A percentile compares a stretch with the other conserved stretches of the same genome.
These are phyloP conservation scores for Tolypocladium endophyticum DNA, from an alignment of 2,329 filamentous ascomycete species.

Conservation along the genomic window DNA sequence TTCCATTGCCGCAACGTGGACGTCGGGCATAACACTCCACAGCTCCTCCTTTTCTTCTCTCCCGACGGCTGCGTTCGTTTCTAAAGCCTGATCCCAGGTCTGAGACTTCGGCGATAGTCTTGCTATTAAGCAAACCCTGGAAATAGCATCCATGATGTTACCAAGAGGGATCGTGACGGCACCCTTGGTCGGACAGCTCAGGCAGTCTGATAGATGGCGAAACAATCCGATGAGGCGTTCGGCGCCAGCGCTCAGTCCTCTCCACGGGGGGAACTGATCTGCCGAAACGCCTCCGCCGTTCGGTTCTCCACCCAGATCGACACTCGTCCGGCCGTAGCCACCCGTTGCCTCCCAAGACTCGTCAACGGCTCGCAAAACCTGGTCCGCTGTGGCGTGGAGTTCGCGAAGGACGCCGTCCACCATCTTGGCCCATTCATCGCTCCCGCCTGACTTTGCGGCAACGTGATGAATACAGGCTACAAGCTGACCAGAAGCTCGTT, in stretches of 20 bases:
- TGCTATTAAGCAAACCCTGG: constrained; percentile 58
- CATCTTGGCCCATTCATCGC: constrained; percentile 67
- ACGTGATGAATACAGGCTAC: constrained; percentile 67
- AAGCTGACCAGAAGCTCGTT: constrained; percentile 50
- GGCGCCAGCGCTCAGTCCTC: constrained; percentile 61
- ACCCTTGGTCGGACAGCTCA: constrained; percentile 53
- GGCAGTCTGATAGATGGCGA: constrained; percentile 49
- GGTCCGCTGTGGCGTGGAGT: constrained; percentile 62
- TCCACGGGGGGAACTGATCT: constrained; percentile 58
- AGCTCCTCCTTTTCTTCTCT: constrained; percentile 75
- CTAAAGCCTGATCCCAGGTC: constrained; percentile 38
- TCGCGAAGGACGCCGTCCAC: constrained; percentile 51
- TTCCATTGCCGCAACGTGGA: constrained; percentile 62
- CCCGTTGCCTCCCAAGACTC: constrained; percentile 71
- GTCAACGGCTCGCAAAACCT: constrained; percentile 65
- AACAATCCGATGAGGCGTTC: constrained; percentile 60
- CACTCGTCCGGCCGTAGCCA: constrained; percentile 31
- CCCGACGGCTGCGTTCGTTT: constrained; percentile 61
- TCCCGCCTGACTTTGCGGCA: constrained; percentile 66
- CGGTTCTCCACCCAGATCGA: constrained; percentile 36
- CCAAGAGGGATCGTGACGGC: constrained; percentile 59
- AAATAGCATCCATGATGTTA: constrained; percentile 55
- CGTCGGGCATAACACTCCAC: constrained; percentile 59
- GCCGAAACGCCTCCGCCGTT: constrained; percentile 31
- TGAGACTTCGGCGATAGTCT: constrained; percentile 37